Percentiles rank a stretch among this genome's conserved stretches.
phyloP scores from a whole-genome alignment of 1,139 yeast genomes.

The Yamadazyma atmosphaerica region DNA sequence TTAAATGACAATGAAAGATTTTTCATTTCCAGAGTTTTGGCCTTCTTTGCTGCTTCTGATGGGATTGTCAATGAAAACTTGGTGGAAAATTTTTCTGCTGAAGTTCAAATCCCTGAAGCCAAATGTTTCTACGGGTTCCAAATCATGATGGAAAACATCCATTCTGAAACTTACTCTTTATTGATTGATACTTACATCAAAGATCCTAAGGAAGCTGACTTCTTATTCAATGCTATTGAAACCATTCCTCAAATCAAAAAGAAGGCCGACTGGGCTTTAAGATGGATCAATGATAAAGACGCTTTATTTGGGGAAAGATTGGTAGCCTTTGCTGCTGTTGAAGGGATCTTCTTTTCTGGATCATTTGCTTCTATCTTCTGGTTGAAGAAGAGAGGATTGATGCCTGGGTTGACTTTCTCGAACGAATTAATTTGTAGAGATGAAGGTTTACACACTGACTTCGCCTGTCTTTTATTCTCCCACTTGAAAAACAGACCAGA shows the following conservation, averaged over 20 bases:
- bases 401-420: constrained; percentile 98
- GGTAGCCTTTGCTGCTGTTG: constrained; percentile 98
- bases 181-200: constrained; percentile 92
- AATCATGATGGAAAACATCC: constrained; percentile 99
- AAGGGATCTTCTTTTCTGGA: constrained; percentile 97
- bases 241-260: constrained; percentile 90
- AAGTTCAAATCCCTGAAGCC: constrained; percentile 97
- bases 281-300: constrained; percentile 88
- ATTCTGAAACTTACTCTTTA: constrained; percentile 93
- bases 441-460: constrained; percentile 98
- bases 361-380: constrained; percentile 97
- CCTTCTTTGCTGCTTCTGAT: constrained; percentile 98
- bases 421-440: constrained; percentile 97
- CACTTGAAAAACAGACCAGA: constrained; percentile 91
- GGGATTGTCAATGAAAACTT: constrained; percentile 97
- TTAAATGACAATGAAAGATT: constrained; percentile 87
- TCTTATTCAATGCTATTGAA: constrained; percentile 89
- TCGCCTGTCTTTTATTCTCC: constrained; percentile 91
- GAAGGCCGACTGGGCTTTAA: constrained; percentile 97
- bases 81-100: constrained; percentile 95
- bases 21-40: constrained; percentile 87
- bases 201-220: constrained; percentile 89
- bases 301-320: constrained; percentile 93
- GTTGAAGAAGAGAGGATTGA: constrained; percentile 95
- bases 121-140: constrained; percentile 99